A percentile compares a stretch with the other conserved stretches of the same genome.
Evolutionary conservation across 768 basidiomycete genomes (phyloP).

Genomic region (Rubroboletus satanas): DNA sequence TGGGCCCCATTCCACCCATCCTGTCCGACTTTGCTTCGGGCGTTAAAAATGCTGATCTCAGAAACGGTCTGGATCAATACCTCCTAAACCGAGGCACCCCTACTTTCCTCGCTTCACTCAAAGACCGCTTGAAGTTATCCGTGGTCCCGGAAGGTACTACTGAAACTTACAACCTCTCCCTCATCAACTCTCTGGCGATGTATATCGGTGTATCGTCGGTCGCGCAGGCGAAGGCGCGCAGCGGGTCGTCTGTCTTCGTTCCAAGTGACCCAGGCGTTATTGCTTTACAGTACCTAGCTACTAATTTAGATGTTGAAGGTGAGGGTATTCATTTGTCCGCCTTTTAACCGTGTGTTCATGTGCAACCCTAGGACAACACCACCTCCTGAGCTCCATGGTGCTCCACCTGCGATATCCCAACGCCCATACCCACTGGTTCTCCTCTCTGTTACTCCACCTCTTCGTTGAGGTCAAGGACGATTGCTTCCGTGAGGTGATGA

Average conservation of each 20-base stretch:
- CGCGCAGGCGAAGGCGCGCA: slow-evolving; percentile 81
- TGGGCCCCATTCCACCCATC: slow-evolving; percentile 89
- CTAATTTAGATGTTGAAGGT: slow-evolving; percentile 91
- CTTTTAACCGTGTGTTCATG: neutral
- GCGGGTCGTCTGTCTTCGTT: slow-evolving; percentile 77
- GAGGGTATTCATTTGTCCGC: slow-evolving; percentile 21
- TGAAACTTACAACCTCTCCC: slow-evolving; percentile 78
- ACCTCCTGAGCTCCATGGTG: slow-evolving; percentile 87
- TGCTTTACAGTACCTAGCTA: slow-evolving; percentile 76
- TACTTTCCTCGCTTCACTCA: slow-evolving; percentile 71
- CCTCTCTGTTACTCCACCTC: slow-evolving; percentile 81
- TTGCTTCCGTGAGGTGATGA: slow-evolving; percentile 75
- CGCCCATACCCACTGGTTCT: slow-evolving; percentile 98
- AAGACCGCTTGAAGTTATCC: slow-evolving; percentile 65
- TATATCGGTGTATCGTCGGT: slow-evolving; percentile 94
- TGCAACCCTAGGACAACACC: slow-evolving; percentile 75
- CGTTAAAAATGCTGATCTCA: slow-evolving; percentile 77
- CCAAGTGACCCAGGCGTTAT: slow-evolving; percentile 80
- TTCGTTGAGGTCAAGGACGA: slow-evolving; percentile 79
- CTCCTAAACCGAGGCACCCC: slow-evolving; percentile 71
- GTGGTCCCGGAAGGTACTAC: slow-evolving; percentile 41
- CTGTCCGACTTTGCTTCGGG: slow-evolving; percentile 86
- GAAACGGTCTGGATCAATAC: slow-evolving; percentile 77
- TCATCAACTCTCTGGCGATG: slow-evolving; percentile 93
- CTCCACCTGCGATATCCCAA: slow-evolving; percentile 97